phyloP scores from a whole-genome alignment of 345 rosid species.

The Ceriops tagal region DNA sequence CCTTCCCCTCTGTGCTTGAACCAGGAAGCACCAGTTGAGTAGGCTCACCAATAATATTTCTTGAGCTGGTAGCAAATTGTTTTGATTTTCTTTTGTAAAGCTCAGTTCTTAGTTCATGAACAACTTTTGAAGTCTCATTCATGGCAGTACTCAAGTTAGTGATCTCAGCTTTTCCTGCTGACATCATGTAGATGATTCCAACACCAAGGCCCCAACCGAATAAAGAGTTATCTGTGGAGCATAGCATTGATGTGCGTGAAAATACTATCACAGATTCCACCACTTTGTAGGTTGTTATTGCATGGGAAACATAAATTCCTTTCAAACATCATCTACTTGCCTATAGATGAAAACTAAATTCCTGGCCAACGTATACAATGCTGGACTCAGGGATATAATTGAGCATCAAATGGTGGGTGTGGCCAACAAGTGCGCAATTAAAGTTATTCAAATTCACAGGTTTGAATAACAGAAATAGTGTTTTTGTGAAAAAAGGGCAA shows the following conservation, averaged over 20 bases:
- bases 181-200: slow-evolving; percentile 84
- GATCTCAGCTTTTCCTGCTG: slow-evolving; percentile 65
- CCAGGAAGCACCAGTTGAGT: slow-evolving; percentile 18
- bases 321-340: no score
- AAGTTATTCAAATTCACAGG: no score
- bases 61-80: slow-evolving; percentile 20
- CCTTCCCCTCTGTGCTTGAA: slow-evolving; percentile 27
- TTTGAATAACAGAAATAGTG: no score
- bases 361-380: no score
- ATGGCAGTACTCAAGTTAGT: slow-evolving; percentile 52
- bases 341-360: no score
- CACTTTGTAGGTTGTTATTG: no score
- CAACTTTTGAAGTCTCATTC: slow-evolving; percentile 64
- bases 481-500: no score
- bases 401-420: no score
- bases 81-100: slow-evolving; percentile 49
- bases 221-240: slow-evolving; percentile 45
- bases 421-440: no score
- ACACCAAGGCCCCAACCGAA: slow-evolving; percentile 65
- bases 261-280: no score
- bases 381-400: no score
- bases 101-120: slow-evolving; percentile 67
- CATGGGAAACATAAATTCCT: no score
- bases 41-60: slow-evolving; percentile 8
- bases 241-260: slow-evolving; percentile 1